Percentiles rank a stretch among this genome's conserved stretches.
These are phyloP conservation scores for Tuber microsphaerosporum DNA, from an alignment of 495 filamentous ascomycete genomes.

Conservation along the genomic window DNA sequence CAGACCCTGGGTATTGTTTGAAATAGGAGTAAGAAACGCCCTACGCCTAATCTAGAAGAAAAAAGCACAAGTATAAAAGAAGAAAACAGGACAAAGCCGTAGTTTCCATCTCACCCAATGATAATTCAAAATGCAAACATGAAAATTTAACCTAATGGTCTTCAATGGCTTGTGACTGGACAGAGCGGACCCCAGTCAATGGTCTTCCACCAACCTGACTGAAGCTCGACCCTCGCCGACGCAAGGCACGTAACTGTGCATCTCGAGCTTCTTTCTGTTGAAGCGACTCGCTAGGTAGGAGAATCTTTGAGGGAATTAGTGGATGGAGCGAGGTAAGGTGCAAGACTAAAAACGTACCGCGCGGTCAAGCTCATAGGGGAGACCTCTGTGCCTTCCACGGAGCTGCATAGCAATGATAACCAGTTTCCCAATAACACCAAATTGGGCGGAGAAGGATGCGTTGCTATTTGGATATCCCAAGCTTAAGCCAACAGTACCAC, in stretches of 20 bases:
- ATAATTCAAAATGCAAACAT: neutral
- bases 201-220: constrained; percentile 30
- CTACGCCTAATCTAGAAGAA: constrained; percentile 15
- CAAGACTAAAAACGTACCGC: constrained; percentile 44
- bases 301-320: constrained; percentile 15
- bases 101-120: neutral
- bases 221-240: constrained; percentile 25
- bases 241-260: constrained; percentile 45
- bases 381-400: constrained; percentile 81
- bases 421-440: constrained; percentile 74
- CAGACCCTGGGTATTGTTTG: neutral
- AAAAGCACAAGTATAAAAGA: neutral
- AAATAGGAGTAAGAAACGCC: constrained; percentile 17
- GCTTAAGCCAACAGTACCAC: constrained; percentile 81
- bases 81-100: constrained; percentile 1
- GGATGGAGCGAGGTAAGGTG: neutral
- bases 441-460: constrained; percentile 71
- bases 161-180: constrained; percentile 21
- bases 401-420: constrained; percentile 91
- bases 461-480: constrained; percentile 71
- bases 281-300: constrained; percentile 53
- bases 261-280: constrained; percentile 62
- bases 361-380: constrained; percentile 85
- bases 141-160: constrained; percentile 19
- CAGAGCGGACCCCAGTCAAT: constrained; percentile 18